Evolutionary conservation across 2,329 filamentous ascomycete species (phyloP), one percentile per base, ranked within the genome.

Genomic region (Penicillium occitanis): DNA sequence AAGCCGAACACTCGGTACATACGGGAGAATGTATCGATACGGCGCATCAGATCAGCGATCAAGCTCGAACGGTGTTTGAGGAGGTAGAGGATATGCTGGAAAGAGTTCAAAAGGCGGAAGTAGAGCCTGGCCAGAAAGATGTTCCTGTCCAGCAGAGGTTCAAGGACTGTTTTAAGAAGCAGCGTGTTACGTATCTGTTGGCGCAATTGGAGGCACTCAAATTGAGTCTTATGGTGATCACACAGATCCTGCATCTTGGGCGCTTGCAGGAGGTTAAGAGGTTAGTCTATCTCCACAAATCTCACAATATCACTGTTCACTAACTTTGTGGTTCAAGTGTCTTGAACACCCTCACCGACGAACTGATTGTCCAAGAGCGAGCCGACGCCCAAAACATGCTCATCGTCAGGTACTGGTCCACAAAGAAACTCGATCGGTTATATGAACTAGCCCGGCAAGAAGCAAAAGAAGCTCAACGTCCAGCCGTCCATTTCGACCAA

Each of bases 1-100:
- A 78, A 57, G 65, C 69, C 1, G 64, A 69, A 4, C 74, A 75
- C 53, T 69, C 76, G 10, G 71, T 77, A 11, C 73, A 75, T 40
- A 75, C 77, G 1, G 66, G 68, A 60, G 71, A 76, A 62, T 77
- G 77, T 11, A 66, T 75, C 8, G 73, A 76, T 28, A 78, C 76
- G 19, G 74, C 77, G 0, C 71, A 74, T 63, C 75, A 79, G 63
- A 80, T 81, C 55, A 73, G 77, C 17, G 70, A 73, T n/a, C 78
- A 80, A 60, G 75, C 77, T 46, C 74, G 75, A 61, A 57, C 72
- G 57, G 73, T 80, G 5, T 80, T 81, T 62, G 71, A 77, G n/a
- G 78, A 80, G 55, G 78, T 81, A 35, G 74, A 78, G 65, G 75
- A 74, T 48, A 81, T 81, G 79, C 66, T 80, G 46, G 74, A 80